Conservation (phyloP, 345 rosid species). For the Euphorbia tirucalli region DNA sequence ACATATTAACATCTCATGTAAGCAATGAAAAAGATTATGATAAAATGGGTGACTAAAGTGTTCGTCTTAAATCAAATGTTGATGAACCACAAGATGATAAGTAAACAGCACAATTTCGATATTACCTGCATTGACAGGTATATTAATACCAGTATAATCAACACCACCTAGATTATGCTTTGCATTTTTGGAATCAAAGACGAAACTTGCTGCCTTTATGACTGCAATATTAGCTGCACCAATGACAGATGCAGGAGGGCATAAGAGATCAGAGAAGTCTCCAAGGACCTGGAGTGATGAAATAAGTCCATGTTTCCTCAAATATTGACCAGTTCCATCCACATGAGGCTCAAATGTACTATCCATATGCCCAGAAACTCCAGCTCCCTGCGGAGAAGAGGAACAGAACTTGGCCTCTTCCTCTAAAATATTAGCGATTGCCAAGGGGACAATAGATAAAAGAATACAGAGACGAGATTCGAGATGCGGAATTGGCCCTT, state of each 20-base stretch:
- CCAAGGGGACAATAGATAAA: constrained; percentile 57
- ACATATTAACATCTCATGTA: neutral
- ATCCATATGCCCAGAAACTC: constrained; percentile 23
- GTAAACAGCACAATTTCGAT: constrained; percentile 4
- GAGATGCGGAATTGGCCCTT: constrained; percentile 70
- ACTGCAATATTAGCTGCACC: constrained; percentile 54
- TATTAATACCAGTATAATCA: constrained; percentile 19
- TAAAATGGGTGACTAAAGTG: neutral
- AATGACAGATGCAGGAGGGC: constrained; percentile 47
- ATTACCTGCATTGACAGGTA: constrained; percentile 38
- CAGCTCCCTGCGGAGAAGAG: constrained; percentile 25
- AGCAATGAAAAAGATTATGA: neutral
- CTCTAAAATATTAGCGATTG: constrained; percentile 43
- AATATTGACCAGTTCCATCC: constrained; percentile 23
- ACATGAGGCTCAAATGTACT: constrained; percentile 22
- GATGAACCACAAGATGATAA: constrained; percentile 1
- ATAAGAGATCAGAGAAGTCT: constrained; percentile 49
- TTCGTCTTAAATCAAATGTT: neutral
- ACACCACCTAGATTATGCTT: constrained; percentile 26
- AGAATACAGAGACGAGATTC: constrained; percentile 64
- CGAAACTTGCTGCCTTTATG: constrained; percentile 45
- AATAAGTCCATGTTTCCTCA: constrained; percentile 38
- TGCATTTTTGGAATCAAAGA: constrained; percentile 33
- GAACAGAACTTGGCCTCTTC: constrained; percentile 27
- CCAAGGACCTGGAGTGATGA: constrained; percentile 57